Evolutionary conservation across 2,329 filamentous ascomycete species (phyloP), one percentile per base, ranked within the genome.

Genomic region (Byssochlamys sp.): DNA sequence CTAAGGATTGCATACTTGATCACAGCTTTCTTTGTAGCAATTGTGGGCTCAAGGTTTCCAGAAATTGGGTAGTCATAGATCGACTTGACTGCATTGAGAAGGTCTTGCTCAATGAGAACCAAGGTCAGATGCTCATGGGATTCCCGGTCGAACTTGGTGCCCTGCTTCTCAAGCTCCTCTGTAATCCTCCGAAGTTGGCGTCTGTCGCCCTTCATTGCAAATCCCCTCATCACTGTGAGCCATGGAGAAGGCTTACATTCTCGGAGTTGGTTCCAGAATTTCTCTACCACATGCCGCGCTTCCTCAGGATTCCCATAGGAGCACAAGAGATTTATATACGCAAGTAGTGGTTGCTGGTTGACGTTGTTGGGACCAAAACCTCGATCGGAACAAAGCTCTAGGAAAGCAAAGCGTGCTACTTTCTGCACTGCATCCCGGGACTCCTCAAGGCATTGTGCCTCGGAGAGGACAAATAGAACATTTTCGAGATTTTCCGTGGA

Each of bases 11-110:
- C 85, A 63, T 86, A 84, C 48, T 77, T 77, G 39, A 89, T 71
- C n/a, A 87, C 71, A 48, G 79, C 78, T 53, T 75, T 71, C 61
- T 84, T 81, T 0, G 83, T 77, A 11, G 69, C 62, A 4, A 76
- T 64, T 11, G 75, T 77, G 1, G 80, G 78, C 58, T 71, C 66
- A 48, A 70, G 63, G 24, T 69, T 69, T 28, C 67, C 69, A 12
- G 73, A 65, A 2, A 85, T 73, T 1, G 81, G 77, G 60, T 81
- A 82, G 25, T 80, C 73, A 65, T 88, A 91, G 83, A 90, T 90
- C 11, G 77, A 69, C 66, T 87, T 85, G 2, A 85, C 85, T 60
- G 83, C 80, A n/a, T 78, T 69, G 3, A 87, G 67, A 52, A 84
- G 76, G 62, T 85, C 75, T 51, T 77, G 78, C 11, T 76, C 69